Conservation (phyloP, 805 yeast species). For the Saccharomycopsis malanga region DNA sequence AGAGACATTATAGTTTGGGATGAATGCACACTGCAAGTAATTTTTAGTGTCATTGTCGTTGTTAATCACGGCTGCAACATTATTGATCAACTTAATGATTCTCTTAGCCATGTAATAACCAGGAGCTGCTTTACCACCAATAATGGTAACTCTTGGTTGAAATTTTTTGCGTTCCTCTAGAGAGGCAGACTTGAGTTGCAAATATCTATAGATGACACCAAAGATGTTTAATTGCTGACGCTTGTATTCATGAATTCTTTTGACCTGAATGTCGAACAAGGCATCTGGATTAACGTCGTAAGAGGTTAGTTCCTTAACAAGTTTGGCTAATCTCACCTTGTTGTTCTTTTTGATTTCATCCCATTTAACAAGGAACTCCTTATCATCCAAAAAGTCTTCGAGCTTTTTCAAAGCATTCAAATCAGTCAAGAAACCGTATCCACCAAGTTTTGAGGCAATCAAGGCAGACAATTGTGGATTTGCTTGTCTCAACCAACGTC, state of each 20-base stretch:
- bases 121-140: slow-evolving; percentile 98
- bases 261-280: slow-evolving; percentile 86
- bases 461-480: slow-evolving; percentile 74
- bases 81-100: slow-evolving; percentile 76
- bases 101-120: slow-evolving; percentile 94
- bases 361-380: slow-evolving; percentile 65
- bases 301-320: slow-evolving; percentile 59
- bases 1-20: slow-evolving; percentile 90
- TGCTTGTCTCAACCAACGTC: slow-evolving; percentile 94
- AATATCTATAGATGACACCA: slow-evolving; percentile 79
- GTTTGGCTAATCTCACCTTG: slow-evolving; percentile 57
- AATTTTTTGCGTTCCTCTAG: slow-evolving; percentile 55
- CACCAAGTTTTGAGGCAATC: slow-evolving; percentile 64
- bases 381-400: slow-evolving; percentile 61
- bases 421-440: slow-evolving; percentile 61
- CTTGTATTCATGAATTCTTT: slow-evolving; percentile 92
- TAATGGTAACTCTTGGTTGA: slow-evolving; percentile 69
- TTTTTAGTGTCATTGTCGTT: slow-evolving; percentile 68
- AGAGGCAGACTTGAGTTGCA: slow-evolving; percentile 63
- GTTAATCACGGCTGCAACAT: slow-evolving; percentile 76
- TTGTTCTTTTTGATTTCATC: slow-evolving; percentile 59
- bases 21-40: slow-evolving; percentile 75
- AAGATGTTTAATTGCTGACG: slow-evolving; percentile 91
- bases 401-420: slow-evolving; percentile 60
- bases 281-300: slow-evolving; percentile 55